Evolutionary conservation across 345 rosid species (phyloP).

Genomic region (Pelargonium nanum): DNA sequence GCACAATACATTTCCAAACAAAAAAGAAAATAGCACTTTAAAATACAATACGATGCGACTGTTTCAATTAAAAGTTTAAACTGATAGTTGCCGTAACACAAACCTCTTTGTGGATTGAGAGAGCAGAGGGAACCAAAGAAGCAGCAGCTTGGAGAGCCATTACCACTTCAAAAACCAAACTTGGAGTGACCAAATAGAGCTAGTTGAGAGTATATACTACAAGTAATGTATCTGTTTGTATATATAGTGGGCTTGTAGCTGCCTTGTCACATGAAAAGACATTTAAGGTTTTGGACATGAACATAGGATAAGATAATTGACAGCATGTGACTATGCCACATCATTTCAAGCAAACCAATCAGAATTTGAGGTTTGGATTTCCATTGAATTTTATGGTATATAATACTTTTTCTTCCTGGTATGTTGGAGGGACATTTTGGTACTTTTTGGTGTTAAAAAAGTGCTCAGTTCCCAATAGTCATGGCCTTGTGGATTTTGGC

Average conservation of each 20-base stretch:
- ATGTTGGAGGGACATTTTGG: constrained; percentile 23
- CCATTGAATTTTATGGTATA: constrained; percentile 22
- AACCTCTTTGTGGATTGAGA: constrained; percentile 56
- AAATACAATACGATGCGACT: neutral
- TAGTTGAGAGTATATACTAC: too few species aligned
- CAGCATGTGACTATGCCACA: constrained; percentile 30
- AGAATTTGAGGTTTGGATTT: constrained; percentile 42
- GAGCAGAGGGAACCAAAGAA: constrained; percentile 48
- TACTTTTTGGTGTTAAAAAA: constrained; percentile 2
- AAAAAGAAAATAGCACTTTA: too few species aligned
- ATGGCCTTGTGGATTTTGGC: neutral
- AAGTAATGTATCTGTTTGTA: too few species aligned
- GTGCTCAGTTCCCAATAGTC: constrained; percentile 8
- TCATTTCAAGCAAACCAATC: constrained; percentile 45
- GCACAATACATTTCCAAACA: too few species aligned
- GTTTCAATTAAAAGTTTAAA: neutral
- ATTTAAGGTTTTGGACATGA: constrained; percentile 13
- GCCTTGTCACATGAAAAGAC: too few species aligned
- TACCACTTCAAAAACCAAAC: neutral
- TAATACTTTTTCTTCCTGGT: neutral
- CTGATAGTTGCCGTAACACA: neutral
- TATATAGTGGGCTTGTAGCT: constrained; percentile 11
- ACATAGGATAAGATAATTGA: constrained; percentile 47
- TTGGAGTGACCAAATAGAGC: neutral
- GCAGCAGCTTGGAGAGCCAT: constrained; percentile 83